These are phyloP conservation scores for Gelatoporia subvermispora DNA, from an alignment of 768 basidiomycete species.

Conservation along the genomic window DNA sequence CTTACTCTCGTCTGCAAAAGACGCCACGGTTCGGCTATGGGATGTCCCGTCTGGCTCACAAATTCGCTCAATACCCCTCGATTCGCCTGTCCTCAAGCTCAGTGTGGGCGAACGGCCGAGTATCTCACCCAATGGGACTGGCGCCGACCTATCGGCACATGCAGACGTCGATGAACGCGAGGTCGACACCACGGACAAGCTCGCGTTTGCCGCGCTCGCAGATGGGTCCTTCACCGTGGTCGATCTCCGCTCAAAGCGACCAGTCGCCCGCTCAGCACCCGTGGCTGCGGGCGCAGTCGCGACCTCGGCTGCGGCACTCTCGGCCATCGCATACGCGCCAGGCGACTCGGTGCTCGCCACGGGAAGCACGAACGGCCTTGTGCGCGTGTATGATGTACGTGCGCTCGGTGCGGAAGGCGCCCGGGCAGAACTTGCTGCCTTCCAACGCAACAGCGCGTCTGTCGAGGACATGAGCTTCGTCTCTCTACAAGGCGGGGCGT, in stretches of 20 bases:
- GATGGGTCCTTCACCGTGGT: constrained; percentile 52
- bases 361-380: constrained; percentile 51
- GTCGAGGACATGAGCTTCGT: constrained; percentile 42
- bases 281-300: constrained; percentile 14
- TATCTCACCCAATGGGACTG: constrained; percentile 18
- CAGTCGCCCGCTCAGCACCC: constrained; percentile 22
- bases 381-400: constrained; percentile 54
- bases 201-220: constrained; percentile 50
- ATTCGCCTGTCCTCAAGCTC: constrained; percentile 41
- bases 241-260: constrained; percentile 40
- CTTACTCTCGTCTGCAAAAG: constrained; percentile 61
- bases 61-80: constrained; percentile 35
- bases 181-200: constrained; percentile 43
- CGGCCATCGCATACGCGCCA: constrained; percentile 42
- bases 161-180: constrained; percentile 27
- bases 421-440: constrained; percentile 33
- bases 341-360: constrained; percentile 46
- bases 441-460: constrained; percentile 38
- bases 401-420: constrained; percentile 23
- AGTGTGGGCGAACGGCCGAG: constrained; percentile 36
- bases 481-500: background rate
- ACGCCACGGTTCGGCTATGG: constrained; percentile 70
- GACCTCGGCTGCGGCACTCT: constrained; percentile 27
- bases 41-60: constrained; percentile 54
- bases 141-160: background rate